phyloP scores from a whole-genome alignment of 148 eudicot species.

The Rheum nobile region DNA sequence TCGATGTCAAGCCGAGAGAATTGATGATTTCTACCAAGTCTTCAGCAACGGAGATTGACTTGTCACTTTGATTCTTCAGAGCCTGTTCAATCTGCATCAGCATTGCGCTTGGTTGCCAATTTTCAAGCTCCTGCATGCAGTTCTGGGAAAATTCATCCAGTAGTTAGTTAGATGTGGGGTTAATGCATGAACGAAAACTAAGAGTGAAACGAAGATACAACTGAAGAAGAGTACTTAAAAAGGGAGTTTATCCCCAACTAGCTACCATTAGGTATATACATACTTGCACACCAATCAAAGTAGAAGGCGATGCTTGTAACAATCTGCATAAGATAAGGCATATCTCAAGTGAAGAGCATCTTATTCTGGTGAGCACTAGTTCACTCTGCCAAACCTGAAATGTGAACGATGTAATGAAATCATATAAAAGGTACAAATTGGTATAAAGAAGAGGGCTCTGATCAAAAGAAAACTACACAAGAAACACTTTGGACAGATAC shows the following conservation, averaged over 20 bases:
- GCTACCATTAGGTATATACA: no score
- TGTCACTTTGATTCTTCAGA: slow-evolving; percentile 27
- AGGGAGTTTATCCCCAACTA: no score
- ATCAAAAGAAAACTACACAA: neutral
- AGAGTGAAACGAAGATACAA: neutral
- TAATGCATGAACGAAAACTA: neutral
- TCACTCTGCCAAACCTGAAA: slow-evolving; percentile 69
- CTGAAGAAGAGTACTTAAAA: no score
- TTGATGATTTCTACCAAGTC: slow-evolving; percentile 37
- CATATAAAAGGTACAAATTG: no score
- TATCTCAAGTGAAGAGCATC: slow-evolving; percentile 45
- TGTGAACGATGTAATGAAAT: slow-evolving; percentile 1
- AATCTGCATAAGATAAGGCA: slow-evolving; percentile 43
- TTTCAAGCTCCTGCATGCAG: slow-evolving; percentile 59
- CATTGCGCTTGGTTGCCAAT: slow-evolving; percentile 35
- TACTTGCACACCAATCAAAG: slow-evolving; percentile 56
- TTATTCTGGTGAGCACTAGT: slow-evolving; percentile 45
- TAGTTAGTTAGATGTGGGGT: slow-evolving; percentile 10
- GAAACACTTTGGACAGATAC: slow-evolving; percentile 14
- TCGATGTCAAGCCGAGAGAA: slow-evolving; percentile 37
- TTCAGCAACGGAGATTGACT: slow-evolving; percentile 22
- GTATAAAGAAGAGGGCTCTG: neutral
- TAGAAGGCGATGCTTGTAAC: slow-evolving; percentile 39
- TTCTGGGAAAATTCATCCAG: slow-evolving; percentile 29
- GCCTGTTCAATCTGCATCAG: slow-evolving; percentile 49